These are phyloP conservation scores for Leccinum variicolor DNA, from an alignment of 768 basidiomycete species.

Conservation along the genomic window DNA sequence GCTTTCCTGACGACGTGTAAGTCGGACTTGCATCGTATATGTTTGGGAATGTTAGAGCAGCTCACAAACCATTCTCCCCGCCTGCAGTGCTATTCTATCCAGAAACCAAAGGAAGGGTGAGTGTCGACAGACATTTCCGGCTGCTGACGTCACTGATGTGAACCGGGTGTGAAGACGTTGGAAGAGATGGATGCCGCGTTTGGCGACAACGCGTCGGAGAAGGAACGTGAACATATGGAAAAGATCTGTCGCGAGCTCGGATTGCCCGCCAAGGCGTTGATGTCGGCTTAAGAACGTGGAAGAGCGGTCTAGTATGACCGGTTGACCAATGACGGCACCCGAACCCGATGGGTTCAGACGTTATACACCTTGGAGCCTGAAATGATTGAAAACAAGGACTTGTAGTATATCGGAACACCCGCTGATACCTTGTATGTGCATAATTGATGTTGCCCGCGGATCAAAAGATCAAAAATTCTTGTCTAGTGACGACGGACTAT, in stretches of 20 bases:
- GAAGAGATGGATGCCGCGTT: slow-evolving; percentile 34
- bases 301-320: neutral
- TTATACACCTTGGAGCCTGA: neutral
- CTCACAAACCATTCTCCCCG: neutral
- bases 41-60: neutral
- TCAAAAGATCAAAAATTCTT: neutral
- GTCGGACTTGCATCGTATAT: neutral
- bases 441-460: neutral
- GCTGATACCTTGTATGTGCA: neutral
- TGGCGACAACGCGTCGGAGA: slow-evolving; percentile 27
- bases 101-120: slow-evolving; percentile 32
- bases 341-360: neutral
- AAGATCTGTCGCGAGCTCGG: slow-evolving; percentile 28
- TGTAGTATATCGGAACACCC: neutral
- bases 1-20: slow-evolving; percentile 29
- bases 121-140: slow-evolving; percentile 1
- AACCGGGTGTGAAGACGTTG: slow-evolving; percentile 21
- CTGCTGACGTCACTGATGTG: neutral
- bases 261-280: slow-evolving; percentile 23
- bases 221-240: slow-evolving; percentile 26
- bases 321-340: neutral
- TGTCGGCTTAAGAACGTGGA: slow-evolving; percentile 8
- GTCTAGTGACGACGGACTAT: no score
- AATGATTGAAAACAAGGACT: neutral
- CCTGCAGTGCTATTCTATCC: slow-evolving; percentile 25